Base-by-base conservation (phyloP, 768 basidiomycete species). In the Rhodotorula paludigena region DNA sequence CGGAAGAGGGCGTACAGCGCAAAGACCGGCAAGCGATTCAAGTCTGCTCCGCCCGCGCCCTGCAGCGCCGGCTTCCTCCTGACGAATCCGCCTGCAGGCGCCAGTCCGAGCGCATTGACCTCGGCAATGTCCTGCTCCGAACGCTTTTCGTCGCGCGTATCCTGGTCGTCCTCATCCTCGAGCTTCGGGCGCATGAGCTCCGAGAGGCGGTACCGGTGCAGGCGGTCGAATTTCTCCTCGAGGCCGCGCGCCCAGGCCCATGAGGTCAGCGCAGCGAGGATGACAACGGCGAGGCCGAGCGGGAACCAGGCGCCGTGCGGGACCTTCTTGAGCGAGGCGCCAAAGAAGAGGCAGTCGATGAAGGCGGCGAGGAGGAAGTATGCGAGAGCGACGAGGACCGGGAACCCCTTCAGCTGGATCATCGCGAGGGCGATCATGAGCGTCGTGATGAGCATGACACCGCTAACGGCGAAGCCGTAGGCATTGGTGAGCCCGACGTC, bases 321-420 rank as follows among this genome's bases (percentile, higher is more conserved):
- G 8, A 66, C 49, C 54, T 71, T 71, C 49, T 60, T 84, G 64
- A 86, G 73, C 0, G 84, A 77, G 0, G 86, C 84, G 33, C 85
- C 86, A 84, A 84, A 87, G 78, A 88, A 88, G 23, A 86, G 78
- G 69, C 85, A 85, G 75, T 87, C 86, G 58, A 87, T 78, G 79
- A 87, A 87, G 16, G 85, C 86, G 56, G 83, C 87, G 30, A 81
- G 73, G 18, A 84, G 1, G 74, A 82, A 87, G 2, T 69, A 76
- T 9, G 84, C 14, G 0, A 80, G 79, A 21, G 85, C 54, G 8
- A 82, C 44, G 57, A 81, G 69, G 33, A 51, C 42, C 8, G 83
- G 82, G 61, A 80, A 78, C 30, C 79, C 75, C 69, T 87, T 87
- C 64, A 86, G 82, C 60, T 81, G 84, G 33, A 76, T 78, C 72